A percentile compares a stretch with the other conserved stretches of the same genome.
Evolutionary conservation across 805 yeast genomes (phyloP).

Genomic region (Jamesozyma piceae): DNA sequence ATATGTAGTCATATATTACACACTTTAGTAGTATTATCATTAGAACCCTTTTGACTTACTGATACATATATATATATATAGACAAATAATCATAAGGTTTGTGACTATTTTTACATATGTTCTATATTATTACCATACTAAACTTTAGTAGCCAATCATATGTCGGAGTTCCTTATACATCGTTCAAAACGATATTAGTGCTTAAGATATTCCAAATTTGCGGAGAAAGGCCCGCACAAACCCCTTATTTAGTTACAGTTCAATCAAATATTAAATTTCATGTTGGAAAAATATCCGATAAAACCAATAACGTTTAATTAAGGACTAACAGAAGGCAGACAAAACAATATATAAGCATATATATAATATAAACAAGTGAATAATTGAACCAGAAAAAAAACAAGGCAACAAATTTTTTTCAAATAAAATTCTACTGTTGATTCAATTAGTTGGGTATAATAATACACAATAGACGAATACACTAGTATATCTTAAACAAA

Average conservation of each 20-base stretch:
- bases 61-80: too few species aligned
- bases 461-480: background rate
- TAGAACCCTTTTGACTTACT: too few species aligned
- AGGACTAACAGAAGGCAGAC: background rate
- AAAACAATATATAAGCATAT: background rate
- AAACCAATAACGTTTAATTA: background rate
- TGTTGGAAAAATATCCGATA: constrained; percentile 1
- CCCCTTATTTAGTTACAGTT: background rate
- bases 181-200: background rate
- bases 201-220: background rate
- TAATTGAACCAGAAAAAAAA: background rate
- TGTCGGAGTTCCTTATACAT: background rate
- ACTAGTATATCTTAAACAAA: background rate
- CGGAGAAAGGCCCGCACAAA: constrained; percentile 1
- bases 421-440: background rate
- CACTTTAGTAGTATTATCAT: too few species aligned
- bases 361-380: background rate
- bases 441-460: background rate
- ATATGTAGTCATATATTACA: too few species aligned
- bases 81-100: too few species aligned
- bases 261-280: background rate
- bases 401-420: too few species aligned
- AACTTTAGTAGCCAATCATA: background rate
- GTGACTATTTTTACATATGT: too few species aligned
- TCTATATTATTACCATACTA: too few species aligned